Evolutionary conservation across 805 yeast genomes (phyloP), one percentile per base, ranked within the genome.

Genomic region (Yamadazyma tumulicola): DNA sequence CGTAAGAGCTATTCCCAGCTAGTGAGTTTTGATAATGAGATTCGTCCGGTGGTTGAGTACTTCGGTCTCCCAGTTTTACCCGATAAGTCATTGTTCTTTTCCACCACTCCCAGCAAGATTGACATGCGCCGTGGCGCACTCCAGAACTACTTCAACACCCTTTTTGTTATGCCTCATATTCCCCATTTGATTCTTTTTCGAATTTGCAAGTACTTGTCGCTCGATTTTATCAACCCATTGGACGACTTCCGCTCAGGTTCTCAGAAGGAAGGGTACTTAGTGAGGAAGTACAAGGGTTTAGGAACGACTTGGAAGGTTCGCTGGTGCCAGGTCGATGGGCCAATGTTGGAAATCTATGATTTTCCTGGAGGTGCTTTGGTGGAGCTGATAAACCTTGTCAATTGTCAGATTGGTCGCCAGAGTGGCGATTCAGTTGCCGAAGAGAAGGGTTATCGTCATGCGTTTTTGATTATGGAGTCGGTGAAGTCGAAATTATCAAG

Each of bases 251-350:
- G 61, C 34, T 67, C 72, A 37, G 83, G 80, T 2, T 72, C 74
- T 2, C 52, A 62, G 21, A 79, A 77, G 49, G 84, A 80, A 52
- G 89, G 91, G 0, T 76, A 70, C 48, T 57, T 85, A 30, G 58
- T 83, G 10, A 72, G 85, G 41, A 67, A 82, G 29, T 75, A 77
- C 34, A 80, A 81, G 47, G 81, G 85, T 6, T 60, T 79, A 35
- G 81, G 81, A 3, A 50, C 67, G 3, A 64, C 61, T 18, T 84
- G 94, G 94, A 81, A 77, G 49, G 69, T 77, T 4, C 60, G 85
- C 32, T 81, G 81, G 69, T 82, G 83, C 54, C 76, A 75, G 27
- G 67, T 81, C 13, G 81, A 78, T 39, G 81, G 81, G 0, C 76
- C 79, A 3, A 57, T 52, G 19, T 59, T 84, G 32, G 75, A 74